Conservation (phyloP, 2,329 filamentous ascomycete genomes). For the Cyphellophora attinorum region DNA sequence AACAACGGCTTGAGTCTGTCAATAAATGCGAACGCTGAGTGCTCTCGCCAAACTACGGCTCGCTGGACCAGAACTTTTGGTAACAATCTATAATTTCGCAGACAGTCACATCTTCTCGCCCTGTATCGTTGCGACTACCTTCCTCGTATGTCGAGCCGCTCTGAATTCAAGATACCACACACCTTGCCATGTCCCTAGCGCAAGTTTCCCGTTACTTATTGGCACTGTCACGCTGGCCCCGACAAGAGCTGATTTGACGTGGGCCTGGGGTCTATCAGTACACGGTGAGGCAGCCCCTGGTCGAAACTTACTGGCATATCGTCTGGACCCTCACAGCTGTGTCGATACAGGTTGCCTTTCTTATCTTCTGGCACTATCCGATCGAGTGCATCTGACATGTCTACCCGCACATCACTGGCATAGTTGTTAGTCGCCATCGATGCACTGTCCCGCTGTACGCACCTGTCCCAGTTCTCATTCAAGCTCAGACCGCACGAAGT, state of each 20-base stretch:
- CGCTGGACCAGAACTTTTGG: not conserved
- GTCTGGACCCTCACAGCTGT: conserved; percentile 77
- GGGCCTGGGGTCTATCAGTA: conserved; percentile 46
- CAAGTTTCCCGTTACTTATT: conserved; percentile 74
- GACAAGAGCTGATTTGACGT: conserved; percentile 84
- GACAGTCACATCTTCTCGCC: conserved; percentile 55
- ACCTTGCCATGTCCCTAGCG: conserved; percentile 54
- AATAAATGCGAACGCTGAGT: not conserved
- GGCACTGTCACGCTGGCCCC: conserved; percentile 86
- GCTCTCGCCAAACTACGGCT: not conserved
- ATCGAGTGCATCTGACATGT: conserved; percentile 93
- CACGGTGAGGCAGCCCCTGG: not conserved
- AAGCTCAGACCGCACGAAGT: conserved; percentile 82
- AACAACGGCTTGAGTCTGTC: not conserved
- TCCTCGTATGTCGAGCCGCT: conserved; percentile 62
- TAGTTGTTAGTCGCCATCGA: no score
- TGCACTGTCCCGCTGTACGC: no score
- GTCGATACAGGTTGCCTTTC: conserved; percentile 68
- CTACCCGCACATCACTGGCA: conserved; percentile 72
- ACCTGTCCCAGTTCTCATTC: conserved; percentile 91
- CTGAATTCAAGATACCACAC: conserved; percentile 95
- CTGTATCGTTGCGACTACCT: conserved; percentile 87
- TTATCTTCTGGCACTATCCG: conserved; percentile 76
- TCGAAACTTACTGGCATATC: conserved; percentile 73
- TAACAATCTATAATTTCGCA: not conserved